These are phyloP conservation scores for Sugiyamaella neomexicana DNA, from an alignment of 1,139 yeast species.

Conservation along the genomic window DNA sequence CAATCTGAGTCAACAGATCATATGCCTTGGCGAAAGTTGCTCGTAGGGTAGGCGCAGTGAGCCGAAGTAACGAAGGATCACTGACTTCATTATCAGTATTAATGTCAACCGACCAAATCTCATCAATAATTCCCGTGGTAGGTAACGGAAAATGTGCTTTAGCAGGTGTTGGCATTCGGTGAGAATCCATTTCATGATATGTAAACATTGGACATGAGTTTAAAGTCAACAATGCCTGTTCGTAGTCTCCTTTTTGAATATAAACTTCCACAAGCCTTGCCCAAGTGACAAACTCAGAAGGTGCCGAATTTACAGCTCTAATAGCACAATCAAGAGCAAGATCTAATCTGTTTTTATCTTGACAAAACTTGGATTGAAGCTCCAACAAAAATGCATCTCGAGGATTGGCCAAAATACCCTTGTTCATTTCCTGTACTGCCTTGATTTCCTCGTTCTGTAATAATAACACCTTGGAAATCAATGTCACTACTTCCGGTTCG, in stretches of 20 bases:
- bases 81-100: slow-evolving; percentile 49
- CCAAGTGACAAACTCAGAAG: slow-evolving; percentile 88
- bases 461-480: slow-evolving; percentile 62
- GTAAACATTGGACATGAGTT: slow-evolving; percentile 93
- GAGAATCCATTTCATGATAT: slow-evolving; percentile 55
- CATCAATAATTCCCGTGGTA: slow-evolving; percentile 61
- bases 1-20: slow-evolving; percentile 70
- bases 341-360: slow-evolving; percentile 63
- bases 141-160: slow-evolving; percentile 77
- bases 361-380: slow-evolving; percentile 70
- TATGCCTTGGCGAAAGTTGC: slow-evolving; percentile 82
- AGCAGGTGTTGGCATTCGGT: slow-evolving; percentile 62
- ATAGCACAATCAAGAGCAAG: slow-evolving; percentile 73
- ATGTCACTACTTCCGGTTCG: slow-evolving; percentile 55
- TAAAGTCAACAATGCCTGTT: slow-evolving; percentile 74
- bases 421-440: slow-evolving; percentile 68
- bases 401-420: slow-evolving; percentile 56
- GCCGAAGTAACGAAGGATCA: slow-evolving; percentile 65
- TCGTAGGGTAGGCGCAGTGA: slow-evolving; percentile 75
- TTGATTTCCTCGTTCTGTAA: slow-evolving; percentile 71
- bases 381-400: slow-evolving; percentile 60
- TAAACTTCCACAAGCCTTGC: slow-evolving; percentile 69
- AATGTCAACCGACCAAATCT: slow-evolving; percentile 48
- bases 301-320: slow-evolving; percentile 75
- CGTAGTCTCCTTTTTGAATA: slow-evolving; percentile 66